Evolutionary conservation across 176 grass and related monocot species (phyloP).

Genomic region (Leersia perrieri): DNA sequence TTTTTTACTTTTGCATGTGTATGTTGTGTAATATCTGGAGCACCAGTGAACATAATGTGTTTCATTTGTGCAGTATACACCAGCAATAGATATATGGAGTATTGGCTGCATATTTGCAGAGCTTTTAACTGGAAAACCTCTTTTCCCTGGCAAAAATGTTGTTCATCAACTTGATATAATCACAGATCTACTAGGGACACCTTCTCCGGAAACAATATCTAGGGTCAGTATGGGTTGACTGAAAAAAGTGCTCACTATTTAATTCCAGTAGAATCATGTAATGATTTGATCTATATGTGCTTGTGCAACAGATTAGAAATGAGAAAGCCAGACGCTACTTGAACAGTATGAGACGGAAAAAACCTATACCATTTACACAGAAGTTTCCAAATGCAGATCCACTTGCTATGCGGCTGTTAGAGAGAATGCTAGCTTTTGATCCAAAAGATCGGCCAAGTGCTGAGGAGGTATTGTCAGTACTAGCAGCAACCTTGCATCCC

Average conservation of each 20-base stretch:
- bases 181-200: slow-evolving; percentile 88
- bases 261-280: background rate
- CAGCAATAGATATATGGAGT: slow-evolving; percentile 99
- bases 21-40: slow-evolving; percentile 1
- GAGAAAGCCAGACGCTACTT: slow-evolving; percentile 95
- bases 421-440: slow-evolving; percentile 91
- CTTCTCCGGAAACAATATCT: slow-evolving; percentile 79
- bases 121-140: slow-evolving; percentile 85
- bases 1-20: slow-evolving; percentile 2
- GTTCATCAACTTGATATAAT: slow-evolving; percentile 95
- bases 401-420: slow-evolving; percentile 64
- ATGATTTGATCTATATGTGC: slow-evolving; percentile 12
- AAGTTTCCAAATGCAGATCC: slow-evolving; percentile 88
- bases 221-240: slow-evolving; percentile 55
- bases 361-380: slow-evolving; percentile 58
- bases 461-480: slow-evolving; percentile 61
- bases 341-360: slow-evolving; percentile 88
- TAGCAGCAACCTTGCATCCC: background rate
- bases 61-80: slow-evolving; percentile 69
- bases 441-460: slow-evolving; percentile 90
- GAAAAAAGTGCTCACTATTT: background rate
- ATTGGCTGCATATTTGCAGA: slow-evolving; percentile 97
- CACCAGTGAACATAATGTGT: background rate
- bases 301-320: slow-evolving; percentile 69
- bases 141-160: slow-evolving; percentile 97